Base-by-base conservation (phyloP, 1,284 basidiomycete genomes). In the Malassezia vespertilionis region DNA sequence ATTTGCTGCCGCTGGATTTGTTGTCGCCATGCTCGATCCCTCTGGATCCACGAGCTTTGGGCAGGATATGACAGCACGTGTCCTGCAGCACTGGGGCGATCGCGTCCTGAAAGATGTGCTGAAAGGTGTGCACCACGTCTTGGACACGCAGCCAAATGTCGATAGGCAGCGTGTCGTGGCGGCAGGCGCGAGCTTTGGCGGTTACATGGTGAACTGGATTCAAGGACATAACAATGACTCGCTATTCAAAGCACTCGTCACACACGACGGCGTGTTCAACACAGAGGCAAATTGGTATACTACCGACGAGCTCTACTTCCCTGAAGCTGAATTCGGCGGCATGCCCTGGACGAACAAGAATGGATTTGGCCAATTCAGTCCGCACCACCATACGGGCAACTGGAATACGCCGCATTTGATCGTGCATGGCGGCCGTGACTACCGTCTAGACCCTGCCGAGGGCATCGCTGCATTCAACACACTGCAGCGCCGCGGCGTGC, bases 261-360 rank as follows among this genome's bases (percentile, higher is more conserved):
- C 48, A 26, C 61, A 64, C 37, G 62, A 64, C 32, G 63, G 63
- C 27, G 50, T 63, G 18, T 64, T 65, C 20, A 44, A 44, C 36
- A 54, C 55, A 0, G 15, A 28, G 6, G 17, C 30, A 12, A 45
- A 35, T 15, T 54, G 18, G 17, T 62, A 54, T 37, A 30, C 52
- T 9, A 61, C 61, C 27, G 63, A 65, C 30, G 63, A 65, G 45
- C 52, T 62, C 35, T 65, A 61, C 46, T 65, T 65, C 44, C 48
- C 63, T 39, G 55, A 62, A 33, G 40, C 46, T 23, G 63, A 65
- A 33, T 52, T 52, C 14, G 54, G 56, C 15, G 63, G 61, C 10
- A 18, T 49, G 5, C 54, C 61, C 0, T 62, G 57, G 49, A 40
- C 53, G 23, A 17, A 23, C 2, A 17, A 46, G 12, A 41, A 43